Base-by-base conservation (phyloP, 306 rosid genomes). In the Rosa rugosa region DNA sequence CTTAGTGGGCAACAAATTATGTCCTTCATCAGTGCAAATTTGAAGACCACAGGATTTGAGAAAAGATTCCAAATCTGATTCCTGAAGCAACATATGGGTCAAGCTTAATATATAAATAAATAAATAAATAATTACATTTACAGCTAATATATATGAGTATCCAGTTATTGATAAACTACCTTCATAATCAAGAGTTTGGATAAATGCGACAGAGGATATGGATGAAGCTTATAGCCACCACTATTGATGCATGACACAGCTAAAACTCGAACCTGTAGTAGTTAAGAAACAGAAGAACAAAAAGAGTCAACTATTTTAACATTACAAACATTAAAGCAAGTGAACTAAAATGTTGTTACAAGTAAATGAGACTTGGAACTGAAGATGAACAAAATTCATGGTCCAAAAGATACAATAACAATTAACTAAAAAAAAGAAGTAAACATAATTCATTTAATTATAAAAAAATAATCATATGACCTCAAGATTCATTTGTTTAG, bases 171-270 rank as follows among this genome's bases (percentile, higher is more conserved):
- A 49, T 71, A 81, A 72, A 69, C 67, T 88, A 93, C 99, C 99
- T 84, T 84, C 92, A 92, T 91, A 88, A 91, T 88, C 83, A 95
- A 82, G 77, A 84, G 85, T 66, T 79, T 79, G 57, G 97, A 88
- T 27, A 92, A 88, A 79, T 86, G 83, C 8, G 77, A 47, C 78
- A 95, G 65, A 69, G 96, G 91, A 82, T 91, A 95, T 20, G 97
- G 94, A 80, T 90, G 91, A 86, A 92, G 99, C 86, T 92, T 95
- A 90, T 95, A 92, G 60, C 96, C 90, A 27, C 89, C 86, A 77
- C 82, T 42, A 20, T 54, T 54, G 25, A 54, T 88, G 76, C 83
- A 95, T 1, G 91, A 85, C 83, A 95, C 81, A 68, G 95, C 99
- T 83, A 91, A 74, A 2, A 76, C 88, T 77, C 99, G 92, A 75